Base-by-base conservation (phyloP, 2,329 filamentous ascomycete species). In the Aspergillus sp. region DNA sequence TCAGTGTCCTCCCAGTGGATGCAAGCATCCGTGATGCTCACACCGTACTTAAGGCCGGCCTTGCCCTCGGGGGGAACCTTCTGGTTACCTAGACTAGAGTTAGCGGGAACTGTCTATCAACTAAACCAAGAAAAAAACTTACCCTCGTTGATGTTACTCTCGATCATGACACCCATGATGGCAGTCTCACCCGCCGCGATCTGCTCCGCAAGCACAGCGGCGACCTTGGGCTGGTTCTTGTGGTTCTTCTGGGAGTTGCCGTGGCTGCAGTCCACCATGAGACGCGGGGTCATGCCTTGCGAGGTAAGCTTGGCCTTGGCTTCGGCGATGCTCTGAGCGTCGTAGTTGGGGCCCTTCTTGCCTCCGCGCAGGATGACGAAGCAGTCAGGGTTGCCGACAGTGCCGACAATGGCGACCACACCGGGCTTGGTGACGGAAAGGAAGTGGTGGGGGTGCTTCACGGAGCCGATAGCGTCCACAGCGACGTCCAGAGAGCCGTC, bases 231-330 rank as follows among this genome's bases (percentile, higher is more conserved):
- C 76, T 99, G 94, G 75, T 97, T 99, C 77, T 86, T 91, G 81
- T 97, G 93, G 75, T 97, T 85, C 82, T 99, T 99, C 69, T 87
- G 78, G 43, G 90, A 95, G 79, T 96, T 96, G 59, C 94, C 94
- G 72, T 99, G 94, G 72, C 89, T 94, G 82, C 94, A 99, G 76
- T 99, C 94, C 26, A 99, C 87, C 94, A 99, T 99, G 66, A 99
- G 79, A 58, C 90, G 82, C 59, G 89, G 81, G 52, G 81, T 80
- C 56, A 94, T 77, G 19, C 86, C 86, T 65, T 90, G 86, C 72
- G 90, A 88, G 55, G 77, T 77, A 33, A 99, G 79, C 49, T 89
- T 86, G 45, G 82, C 84, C 76, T 95, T 95, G 19, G 93, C 89
- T 62, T 90, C 87, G 42, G 83, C 82, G 65, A 97, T 90, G 75